Percentiles rank a stretch among this genome's conserved stretches.
Conservation (phyloP, 208 protist species). For the Trypanosoma cruzi region DNA sequence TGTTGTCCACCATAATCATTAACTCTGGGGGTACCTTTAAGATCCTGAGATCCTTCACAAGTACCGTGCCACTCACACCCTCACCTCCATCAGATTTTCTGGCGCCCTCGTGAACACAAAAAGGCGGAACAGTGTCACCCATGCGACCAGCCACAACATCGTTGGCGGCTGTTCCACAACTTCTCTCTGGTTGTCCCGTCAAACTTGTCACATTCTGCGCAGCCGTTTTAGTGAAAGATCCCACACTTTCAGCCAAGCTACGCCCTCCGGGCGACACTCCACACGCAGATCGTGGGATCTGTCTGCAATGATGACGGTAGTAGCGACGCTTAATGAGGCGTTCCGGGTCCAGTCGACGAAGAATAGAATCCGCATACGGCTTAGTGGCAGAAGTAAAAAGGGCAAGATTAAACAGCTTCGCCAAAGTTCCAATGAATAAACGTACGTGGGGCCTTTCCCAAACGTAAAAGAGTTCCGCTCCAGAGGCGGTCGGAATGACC, state of each 20-base stretch:
- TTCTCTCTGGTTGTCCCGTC: background rate
- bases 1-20: slow-evolving; percentile 90
- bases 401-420: slow-evolving; percentile 84
- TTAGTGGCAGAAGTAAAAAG: slow-evolving; percentile 90
- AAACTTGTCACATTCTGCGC: background rate
- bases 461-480: slow-evolving; percentile 86
- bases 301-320: slow-evolving; percentile 81
- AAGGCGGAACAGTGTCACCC: background rate
- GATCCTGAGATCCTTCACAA: slow-evolving; percentile 84
- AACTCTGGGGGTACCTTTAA: slow-evolving; percentile 84
- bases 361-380: slow-evolving; percentile 89
- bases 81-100: slow-evolving; percentile 2
- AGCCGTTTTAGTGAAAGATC: background rate
- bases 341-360: slow-evolving; percentile 82
- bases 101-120: background rate
- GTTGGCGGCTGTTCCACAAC: background rate
- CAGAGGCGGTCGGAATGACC: slow-evolving; percentile 80
- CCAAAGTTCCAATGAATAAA: slow-evolving; percentile 69
- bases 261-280: background rate
- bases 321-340: slow-evolving; percentile 62
- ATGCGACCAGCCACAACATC: background rate
- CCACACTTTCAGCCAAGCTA: background rate
- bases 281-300: slow-evolving; percentile 53
- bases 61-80: slow-evolving; percentile 27
- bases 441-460: slow-evolving; percentile 80